These are phyloP conservation scores for Grammothele lineata DNA, from an alignment of 768 basidiomycete species.

Conservation along the genomic window DNA sequence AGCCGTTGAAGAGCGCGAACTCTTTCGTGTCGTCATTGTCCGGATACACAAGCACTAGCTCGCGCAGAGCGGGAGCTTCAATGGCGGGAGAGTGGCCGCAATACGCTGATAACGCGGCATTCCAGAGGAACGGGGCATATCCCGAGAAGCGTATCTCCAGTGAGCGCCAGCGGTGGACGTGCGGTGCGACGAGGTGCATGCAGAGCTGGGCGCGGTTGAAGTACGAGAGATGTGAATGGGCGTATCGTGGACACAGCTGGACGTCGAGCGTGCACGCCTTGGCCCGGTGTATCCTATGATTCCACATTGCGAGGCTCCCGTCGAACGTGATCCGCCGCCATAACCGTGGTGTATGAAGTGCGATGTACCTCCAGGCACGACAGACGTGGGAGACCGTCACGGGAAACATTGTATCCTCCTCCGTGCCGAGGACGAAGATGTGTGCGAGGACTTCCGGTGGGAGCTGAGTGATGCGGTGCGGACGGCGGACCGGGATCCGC, in stretches of 20 bases:
- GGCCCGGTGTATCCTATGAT: conserved; percentile 56
- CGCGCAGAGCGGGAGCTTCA: conserved; percentile 44
- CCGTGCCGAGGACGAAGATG: conserved; percentile 58
- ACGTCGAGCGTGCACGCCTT: conserved; percentile 60
- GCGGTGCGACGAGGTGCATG: conserved; percentile 49
- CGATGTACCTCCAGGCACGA: conserved; percentile 56
- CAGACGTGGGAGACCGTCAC: conserved; percentile 68
- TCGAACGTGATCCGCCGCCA: conserved; percentile 60
- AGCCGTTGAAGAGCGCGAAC: conserved; percentile 59
- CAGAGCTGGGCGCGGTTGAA: conserved; percentile 46
- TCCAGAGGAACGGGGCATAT: conserved; percentile 65
- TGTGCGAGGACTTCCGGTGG: conserved; percentile 62
- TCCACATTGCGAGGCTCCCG: conserved; percentile 54
- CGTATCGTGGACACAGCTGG: conserved; percentile 30
- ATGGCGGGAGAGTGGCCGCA: conserved; percentile 34
- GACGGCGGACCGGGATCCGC: conserved; percentile 4
- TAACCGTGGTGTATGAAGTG: conserved; percentile 54
- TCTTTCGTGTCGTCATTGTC: conserved; percentile 68
- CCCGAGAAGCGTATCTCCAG: conserved; percentile 52
- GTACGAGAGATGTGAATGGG: conserved; percentile 8
- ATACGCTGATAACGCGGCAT: conserved; percentile 54
- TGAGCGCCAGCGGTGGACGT: conserved; percentile 57
- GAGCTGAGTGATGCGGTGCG: conserved; percentile 53
- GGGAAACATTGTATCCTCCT: conserved; percentile 54
- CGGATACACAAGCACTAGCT: conserved; percentile 54